Percentiles rank a stretch among this genome's conserved stretches.
These are phyloP conservation scores for Draba incana DNA, from an alignment of 345 rosid species.

Conservation along the genomic window DNA sequence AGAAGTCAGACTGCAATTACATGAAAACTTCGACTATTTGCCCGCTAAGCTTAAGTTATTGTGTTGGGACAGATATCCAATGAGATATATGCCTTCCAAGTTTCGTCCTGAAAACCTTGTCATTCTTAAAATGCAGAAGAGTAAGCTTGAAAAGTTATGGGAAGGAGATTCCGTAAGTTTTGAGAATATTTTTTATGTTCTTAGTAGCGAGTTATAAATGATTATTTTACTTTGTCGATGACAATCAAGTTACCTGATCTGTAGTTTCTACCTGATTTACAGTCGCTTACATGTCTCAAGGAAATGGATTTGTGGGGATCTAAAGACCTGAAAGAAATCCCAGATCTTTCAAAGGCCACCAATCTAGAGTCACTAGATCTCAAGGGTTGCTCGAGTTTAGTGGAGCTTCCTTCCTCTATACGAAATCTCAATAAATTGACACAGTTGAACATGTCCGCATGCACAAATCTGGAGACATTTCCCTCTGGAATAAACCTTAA, in stretches of 20 bases:
- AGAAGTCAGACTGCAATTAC: background rate
- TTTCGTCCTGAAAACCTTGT: background rate
- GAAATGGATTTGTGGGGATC: background rate
- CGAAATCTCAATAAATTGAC: slow-evolving; percentile 12
- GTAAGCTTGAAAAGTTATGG: background rate
- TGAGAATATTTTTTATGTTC: no score
- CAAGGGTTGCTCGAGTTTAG: slow-evolving; percentile 17
- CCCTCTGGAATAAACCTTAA: background rate
- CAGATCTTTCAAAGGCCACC: slow-evolving; percentile 22
- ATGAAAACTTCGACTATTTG: background rate
- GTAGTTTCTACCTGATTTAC: no score
- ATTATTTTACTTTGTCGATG: no score
- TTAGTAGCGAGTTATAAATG: no score
- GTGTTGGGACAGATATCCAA: background rate
- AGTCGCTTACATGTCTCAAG: no score
- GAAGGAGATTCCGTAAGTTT: background rate
- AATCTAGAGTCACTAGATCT: slow-evolving; percentile 19
- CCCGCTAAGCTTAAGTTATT: background rate
- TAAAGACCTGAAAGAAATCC: slow-evolving; percentile 7
- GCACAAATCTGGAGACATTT: background rate
- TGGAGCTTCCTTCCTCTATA: slow-evolving; percentile 8
- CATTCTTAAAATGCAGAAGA: background rate
- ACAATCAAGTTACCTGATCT: no score
- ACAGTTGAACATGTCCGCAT: background rate
- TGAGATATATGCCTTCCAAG: background rate